Conservation (phyloP, 148 eudicot species). For the Suaeda aralocaspica region DNA sequence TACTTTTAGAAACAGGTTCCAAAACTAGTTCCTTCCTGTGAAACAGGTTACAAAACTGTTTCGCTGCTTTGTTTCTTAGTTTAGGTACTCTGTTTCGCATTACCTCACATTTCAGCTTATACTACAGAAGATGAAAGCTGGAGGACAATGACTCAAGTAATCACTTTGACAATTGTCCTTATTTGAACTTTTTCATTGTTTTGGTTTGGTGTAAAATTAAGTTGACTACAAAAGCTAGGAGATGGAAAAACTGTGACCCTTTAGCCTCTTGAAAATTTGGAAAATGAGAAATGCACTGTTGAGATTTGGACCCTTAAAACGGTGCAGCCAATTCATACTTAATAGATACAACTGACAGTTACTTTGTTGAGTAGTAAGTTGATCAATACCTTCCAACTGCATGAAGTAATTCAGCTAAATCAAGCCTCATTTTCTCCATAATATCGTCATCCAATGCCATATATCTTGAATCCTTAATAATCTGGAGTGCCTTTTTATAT, state of each 20-base stretch:
- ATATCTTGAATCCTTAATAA: slow-evolving; percentile 47
- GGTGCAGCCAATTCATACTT: neutral
- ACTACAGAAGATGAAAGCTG: too few relatives aligned
- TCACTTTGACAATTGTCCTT: neutral
- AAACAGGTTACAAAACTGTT: too few relatives aligned
- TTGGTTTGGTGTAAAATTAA: neutral
- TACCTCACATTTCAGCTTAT: too few relatives aligned
- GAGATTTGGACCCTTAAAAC: neutral
- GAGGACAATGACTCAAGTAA: neutral
- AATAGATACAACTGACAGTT: neutral
- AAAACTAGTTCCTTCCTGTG: too few relatives aligned
- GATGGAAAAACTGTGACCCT: neutral
- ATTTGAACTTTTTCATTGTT: neutral
- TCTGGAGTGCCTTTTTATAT: slow-evolving; percentile 56
- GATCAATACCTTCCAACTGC: slow-evolving; percentile 62
- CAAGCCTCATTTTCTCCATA: slow-evolving; percentile 72
- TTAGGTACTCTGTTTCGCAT: too few relatives aligned
- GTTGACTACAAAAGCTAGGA: too few relatives aligned
- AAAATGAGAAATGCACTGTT: too few relatives aligned
- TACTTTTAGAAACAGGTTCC: too few relatives aligned
- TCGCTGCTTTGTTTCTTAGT: too few relatives aligned
- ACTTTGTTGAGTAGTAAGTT: neutral
- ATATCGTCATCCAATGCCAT: slow-evolving; percentile 48
- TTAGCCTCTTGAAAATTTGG: too few relatives aligned
- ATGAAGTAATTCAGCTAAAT: slow-evolving; percentile 85